Base-by-base conservation (phyloP, 331 rosid genomes). In the Cydonia oblonga region DNA sequence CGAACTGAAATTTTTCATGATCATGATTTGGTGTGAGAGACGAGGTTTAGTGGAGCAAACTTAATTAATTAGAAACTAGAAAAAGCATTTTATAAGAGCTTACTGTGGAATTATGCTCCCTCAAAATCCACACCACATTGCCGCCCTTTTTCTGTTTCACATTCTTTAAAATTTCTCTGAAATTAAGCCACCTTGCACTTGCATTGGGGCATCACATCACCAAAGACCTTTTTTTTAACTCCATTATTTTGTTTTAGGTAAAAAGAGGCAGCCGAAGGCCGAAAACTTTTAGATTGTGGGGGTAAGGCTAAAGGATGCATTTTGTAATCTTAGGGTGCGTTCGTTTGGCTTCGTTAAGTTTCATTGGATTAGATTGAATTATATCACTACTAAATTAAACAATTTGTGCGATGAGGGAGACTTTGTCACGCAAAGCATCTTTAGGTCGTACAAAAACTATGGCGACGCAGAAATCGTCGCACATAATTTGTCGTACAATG, bases 1-100 rank as follows among this genome's bases (percentile, higher is more conserved):
- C 68, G 44, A 26, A 4, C 62, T 65, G 23, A 51, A 64, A 65
- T 11, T 62, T 62, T 64, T 71, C 80, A 76, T 72, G 42, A 18
- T 59, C 14, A 15, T 18, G 20, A 16, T 33, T 11, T 33, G 59
- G 28, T 66, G 57, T 18, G 7, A 71, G 52, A 57, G 40, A 51
- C 60, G 20, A 28, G 35, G 23, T 40, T 30, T 62, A 61, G 35
- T 52, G 40, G 51, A 73, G 49, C 24, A 40, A 20, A 64, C 22
- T 44, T 49, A 30, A 49, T 28, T 74, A 40, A 40, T 3, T 40
- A 40, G 46, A 28, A 38, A 20, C 7, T 19, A 28, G 29, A 62
- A 73, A 23, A 6, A 44, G 4, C 42, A n/a, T 5, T 62, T 62
- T 62, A 62, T 51, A 73, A 30, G 14, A 33, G 46, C 32, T 13